phyloP scores from a whole-genome alignment of 2,329 filamentous ascomycete genomes.

The Diaporthe ampelina region DNA sequence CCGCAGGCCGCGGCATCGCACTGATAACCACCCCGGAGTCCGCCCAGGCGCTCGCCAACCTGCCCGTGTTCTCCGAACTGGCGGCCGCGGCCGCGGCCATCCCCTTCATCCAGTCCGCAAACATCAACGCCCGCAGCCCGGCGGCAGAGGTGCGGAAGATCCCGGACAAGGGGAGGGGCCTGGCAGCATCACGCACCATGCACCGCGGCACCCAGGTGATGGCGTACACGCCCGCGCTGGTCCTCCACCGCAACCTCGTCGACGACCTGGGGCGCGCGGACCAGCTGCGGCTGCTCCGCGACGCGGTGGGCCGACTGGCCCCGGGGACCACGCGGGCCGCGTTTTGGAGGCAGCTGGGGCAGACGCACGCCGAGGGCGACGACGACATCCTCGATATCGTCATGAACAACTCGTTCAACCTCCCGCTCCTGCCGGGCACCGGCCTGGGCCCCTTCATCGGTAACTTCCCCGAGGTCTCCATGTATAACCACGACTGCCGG shows the following conservation, averaged over 20 bases:
- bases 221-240: conserved; percentile 37
- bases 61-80: conserved; percentile 34
- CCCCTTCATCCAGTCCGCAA: not conserved
- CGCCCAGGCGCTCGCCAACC: conserved; percentile 40
- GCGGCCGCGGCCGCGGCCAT: not conserved
- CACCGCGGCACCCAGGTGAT: conserved; percentile 38
- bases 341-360: conserved; percentile 39
- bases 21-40: conserved; percentile 41
- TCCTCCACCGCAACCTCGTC: conserved; percentile 37
- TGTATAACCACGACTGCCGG: conserved; percentile 59
- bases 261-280: conserved; percentile 28
- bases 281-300: conserved; percentile 37
- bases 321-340: conserved; percentile 11
- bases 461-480: conserved; percentile 54
- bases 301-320: conserved; percentile 28
- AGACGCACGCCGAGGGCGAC: conserved; percentile 35
- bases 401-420: conserved; percentile 42
- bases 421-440: conserved; percentile 17
- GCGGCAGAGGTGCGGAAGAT: conserved; percentile 21
- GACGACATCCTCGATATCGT: conserved; percentile 39
- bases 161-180: conserved; percentile 36
- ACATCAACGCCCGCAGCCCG: conserved; percentile 15
- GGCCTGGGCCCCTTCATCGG: conserved; percentile 43
- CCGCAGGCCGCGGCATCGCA: conserved; percentile 39
- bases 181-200: conserved; percentile 28